Base-by-base conservation (phyloP, 768 basidiomycete species). In the Tremella fuciformis region DNA sequence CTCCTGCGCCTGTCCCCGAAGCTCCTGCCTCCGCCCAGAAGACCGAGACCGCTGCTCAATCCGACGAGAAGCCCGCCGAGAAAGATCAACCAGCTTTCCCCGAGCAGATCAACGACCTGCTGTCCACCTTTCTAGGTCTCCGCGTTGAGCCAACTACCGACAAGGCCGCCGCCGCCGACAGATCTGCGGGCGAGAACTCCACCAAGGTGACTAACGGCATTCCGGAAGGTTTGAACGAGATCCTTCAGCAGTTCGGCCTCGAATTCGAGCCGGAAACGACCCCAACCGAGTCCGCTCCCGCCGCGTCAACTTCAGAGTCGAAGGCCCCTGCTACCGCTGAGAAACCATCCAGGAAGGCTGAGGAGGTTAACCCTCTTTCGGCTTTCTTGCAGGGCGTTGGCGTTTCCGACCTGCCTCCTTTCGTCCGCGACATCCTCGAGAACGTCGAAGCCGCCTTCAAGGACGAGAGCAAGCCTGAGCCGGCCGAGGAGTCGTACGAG, bases 71-170 rank as follows among this genome's bases (percentile, higher is more conserved):
- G n/a, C 8, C 51, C 15, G 41, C 34, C 19, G 52, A 40, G 16
- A 41, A 42, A n/a, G 11, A 39, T 1, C 15, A 40, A 15, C 24
- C 50, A 8, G 57, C 38, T 13, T 53, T 69, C 58, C 69, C 72
- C n/a, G 52, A 64, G 22, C 57, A 65, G 37, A 42, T 74, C 55
- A 74, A 71, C 67, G 52, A 67, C 40, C 58, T 74, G 21, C 64
- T 74, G 48, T 66, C 64, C 18, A 62, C 65, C 15, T 69, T 69
- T 59, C 60, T 71, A 40, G 72, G 72, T 53, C 63, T 74, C 18
- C 62, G 60, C 34, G 65, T 74, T 50, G 67, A 69, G 44, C 69
- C 67, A 22, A 25, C 62, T 22, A 34, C 44, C 34, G 56, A 64
- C 19, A 34, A 11, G 29, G 41, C 38, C 21, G 16, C 41, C 1